Base-by-base conservation (phyloP, 345 rosid species). In the Salix udensis region DNA sequence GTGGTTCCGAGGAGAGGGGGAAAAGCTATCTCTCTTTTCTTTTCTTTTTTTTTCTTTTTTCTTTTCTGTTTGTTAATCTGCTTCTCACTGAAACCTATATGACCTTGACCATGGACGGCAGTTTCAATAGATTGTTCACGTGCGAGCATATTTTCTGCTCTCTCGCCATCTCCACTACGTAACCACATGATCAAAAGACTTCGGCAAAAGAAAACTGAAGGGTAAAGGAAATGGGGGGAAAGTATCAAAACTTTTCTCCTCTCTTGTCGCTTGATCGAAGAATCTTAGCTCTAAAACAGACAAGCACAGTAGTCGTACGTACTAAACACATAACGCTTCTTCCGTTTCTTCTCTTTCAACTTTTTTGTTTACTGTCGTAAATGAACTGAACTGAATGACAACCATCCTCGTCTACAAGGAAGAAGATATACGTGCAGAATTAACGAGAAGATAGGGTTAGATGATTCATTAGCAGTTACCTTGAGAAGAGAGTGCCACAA, bases 1-100 rank as follows among this genome's bases (percentile, higher is more conserved):
- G 74, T 89, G 91, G 84, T 87, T 83, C 83, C 91, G 72, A 91
- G 88, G 89, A 42, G 48, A 65, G 62, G 5, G 5, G 53, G 67
- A 5, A 19, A 28, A 28, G 26, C 15, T 18, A 24, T 1, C 40
- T 55, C 72, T 37, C 24, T 26, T 61, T 70, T 36, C 21, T n/a
- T n/a, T n/a, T n/a, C n/a, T n/a, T n/a, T n/a, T 19, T 23, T n/a
- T 52, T 66, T 62, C 2, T 12, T 50, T 28, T 71, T n/a, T n/a
- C 6, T n/a, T 50, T 65, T 34, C 62, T 52, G 14, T 68, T 36
- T 24, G 5, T 24, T 62, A 23, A 52, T 62, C 10, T n/a, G 11
- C 36, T 14, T 50, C 46, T 36, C 4, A 67, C n/a, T n/a, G n/a
- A 52, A 74, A 52, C 40, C 79, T 70, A n/a, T n/a, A n/a, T n/a